These are phyloP conservation scores for Fusarium aywerte DNA, from an alignment of 2,329 filamentous ascomycete species.

Conservation along the genomic window DNA sequence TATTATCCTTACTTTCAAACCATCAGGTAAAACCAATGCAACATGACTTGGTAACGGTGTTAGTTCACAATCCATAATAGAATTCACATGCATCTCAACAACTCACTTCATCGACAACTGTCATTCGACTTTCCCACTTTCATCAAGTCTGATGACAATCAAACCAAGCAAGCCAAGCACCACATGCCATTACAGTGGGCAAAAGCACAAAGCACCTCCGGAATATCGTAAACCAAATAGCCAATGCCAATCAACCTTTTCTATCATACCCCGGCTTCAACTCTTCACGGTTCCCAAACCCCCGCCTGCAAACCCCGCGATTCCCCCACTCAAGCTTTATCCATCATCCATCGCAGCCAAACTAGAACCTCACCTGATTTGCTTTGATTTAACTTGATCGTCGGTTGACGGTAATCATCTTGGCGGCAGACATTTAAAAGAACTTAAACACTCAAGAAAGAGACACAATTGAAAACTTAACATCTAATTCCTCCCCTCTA, in stretches of 20 bases:
- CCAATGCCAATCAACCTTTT: constrained; percentile 5
- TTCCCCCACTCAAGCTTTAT: constrained; percentile 23
- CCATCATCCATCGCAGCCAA: constrained; percentile 9
- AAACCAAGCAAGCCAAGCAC: not conserved
- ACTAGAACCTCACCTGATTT: constrained; percentile 13
- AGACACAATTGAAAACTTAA: not conserved
- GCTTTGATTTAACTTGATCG: constrained; percentile 1
- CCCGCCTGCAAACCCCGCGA: constrained; percentile 27
- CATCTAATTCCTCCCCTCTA: not conserved
- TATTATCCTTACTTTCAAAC: no score
- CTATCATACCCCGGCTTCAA: constrained; percentile 18
- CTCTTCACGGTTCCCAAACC: constrained; percentile 13
- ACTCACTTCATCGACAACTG: not conserved
- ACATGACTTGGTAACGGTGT: not conserved
- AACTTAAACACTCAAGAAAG: not conserved
- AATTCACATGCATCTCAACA: constrained; percentile 10
- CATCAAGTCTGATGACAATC: constrained; percentile 3
- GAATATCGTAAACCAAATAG: not conserved
- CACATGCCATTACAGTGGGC: constrained; percentile 14
- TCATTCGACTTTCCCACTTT: constrained; percentile 1
- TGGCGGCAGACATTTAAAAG: constrained; percentile 11
- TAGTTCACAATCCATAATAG: not conserved
- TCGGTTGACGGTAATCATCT: not conserved
- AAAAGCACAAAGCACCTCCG: not conserved
- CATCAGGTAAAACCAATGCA: not conserved